A percentile compares a stretch with the other conserved stretches of the same genome.
Evolutionary conservation across 2,329 filamentous ascomycete species (phyloP).

Genomic region (Phialophora verrucosa): DNA sequence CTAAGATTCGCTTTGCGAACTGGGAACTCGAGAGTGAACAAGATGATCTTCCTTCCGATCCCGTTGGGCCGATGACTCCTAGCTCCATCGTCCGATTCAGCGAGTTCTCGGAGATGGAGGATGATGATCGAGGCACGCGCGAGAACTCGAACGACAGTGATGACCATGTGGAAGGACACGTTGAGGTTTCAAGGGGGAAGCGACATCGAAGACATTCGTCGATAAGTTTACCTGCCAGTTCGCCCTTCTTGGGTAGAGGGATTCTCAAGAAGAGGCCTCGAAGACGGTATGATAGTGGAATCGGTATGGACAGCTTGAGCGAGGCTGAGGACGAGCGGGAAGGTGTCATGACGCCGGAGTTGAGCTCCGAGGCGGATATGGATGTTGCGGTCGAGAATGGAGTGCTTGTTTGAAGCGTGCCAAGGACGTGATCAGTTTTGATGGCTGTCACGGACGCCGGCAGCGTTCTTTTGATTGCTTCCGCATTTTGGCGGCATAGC

Average conservation of each 20-base stretch:
- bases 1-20: constrained; percentile 49
- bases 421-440: not conserved
- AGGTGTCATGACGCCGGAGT: constrained; percentile 37
- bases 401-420: not conserved
- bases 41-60: constrained; percentile 41
- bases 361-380: constrained; percentile 32
- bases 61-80: constrained; percentile 51
- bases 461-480: not conserved
- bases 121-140: not conserved
- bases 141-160: constrained; percentile 9
- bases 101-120: constrained; percentile 43
- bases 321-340: constrained; percentile 43
- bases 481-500: not conserved
- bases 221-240: not conserved
- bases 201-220: constrained; percentile 23
- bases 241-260: constrained; percentile 10
- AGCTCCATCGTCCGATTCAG: constrained; percentile 50
- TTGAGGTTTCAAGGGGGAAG: constrained; percentile 36
- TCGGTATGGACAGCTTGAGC: constrained; percentile 44
- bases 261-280: constrained; percentile 27
- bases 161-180: constrained; percentile 33
- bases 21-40: constrained; percentile 46
- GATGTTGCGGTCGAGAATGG: constrained; percentile 22
- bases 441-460: not conserved
- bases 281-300: constrained; percentile 47